Evolutionary conservation across 1,284 basidiomycete species (phyloP), one percentile per base, ranked within the genome.

Genomic region (Moniliella sp.): DNA sequence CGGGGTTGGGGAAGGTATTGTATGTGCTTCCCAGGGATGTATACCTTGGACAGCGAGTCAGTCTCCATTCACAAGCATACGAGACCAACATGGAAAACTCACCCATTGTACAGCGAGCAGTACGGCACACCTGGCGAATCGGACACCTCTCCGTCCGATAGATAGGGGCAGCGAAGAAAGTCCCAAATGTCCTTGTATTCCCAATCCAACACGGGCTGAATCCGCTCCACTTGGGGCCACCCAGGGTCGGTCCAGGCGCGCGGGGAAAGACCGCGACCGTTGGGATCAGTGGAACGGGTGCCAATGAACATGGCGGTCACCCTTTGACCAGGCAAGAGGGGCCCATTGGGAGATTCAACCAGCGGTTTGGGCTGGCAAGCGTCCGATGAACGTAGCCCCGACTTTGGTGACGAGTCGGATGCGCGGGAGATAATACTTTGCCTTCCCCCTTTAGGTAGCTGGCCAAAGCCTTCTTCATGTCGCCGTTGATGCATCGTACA

Each of bases 191-290:
- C 74, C 2, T 64, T 56, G 61, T 97, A 97, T 0, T 72, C 67
- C 88, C 88, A 97, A 56, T 93, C 76, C 31, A 97, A 77, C 47
- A 97, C 80, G 0, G 91, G 88, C 57, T 97, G 88, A 16, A 97
- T 73, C 13, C 88, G 73, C 53, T 86, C 76, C 38, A 88, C 81
- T 3, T 64, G 57, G 3, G 88, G 86, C 88, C 88, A 97, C 32
- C 70, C 76, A 0, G 70, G 63, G 61, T 93, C 84, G 4, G 82
- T 88, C 5, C 17, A 18, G 4, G 34, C 17, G 4, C 34, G 18
- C 16, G 29, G 30, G 11, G 18, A 14, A 4, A 35, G 14, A 15
- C 25, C 19, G 16, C 29, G 18, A 1, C 32, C 29, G 21, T 12
- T 16, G 7, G 43, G 37, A 28, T 57, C 55, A 13, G 48, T 48